Evolutionary conservation across 805 yeast species (phyloP), one percentile per base, ranked within the genome.

Genomic region (Phaffomyces thermotolerans): DNA sequence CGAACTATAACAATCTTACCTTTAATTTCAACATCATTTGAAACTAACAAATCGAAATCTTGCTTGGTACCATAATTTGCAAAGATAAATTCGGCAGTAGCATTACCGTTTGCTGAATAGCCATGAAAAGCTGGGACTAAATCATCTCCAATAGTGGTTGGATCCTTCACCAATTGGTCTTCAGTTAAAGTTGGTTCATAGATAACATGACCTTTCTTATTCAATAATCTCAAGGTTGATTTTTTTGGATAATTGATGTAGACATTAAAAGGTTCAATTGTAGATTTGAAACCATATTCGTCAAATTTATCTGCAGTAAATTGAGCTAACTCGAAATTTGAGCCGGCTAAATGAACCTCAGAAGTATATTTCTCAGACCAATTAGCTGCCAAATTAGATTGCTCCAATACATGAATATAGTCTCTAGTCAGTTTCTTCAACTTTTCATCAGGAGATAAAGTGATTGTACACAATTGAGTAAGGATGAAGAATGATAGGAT

Each of bases 81-180:
- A 59, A 75, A 84, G 5, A 84, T 71, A 47, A 72, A 76, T 48
- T 74, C 65, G 2, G 79, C 84, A 5, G 88, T 81, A 36, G 79
- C 85, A 52, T 83, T 81, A 34, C 93, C 95, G 44, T 74, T 71
- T 9, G 85, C 89, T 5, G 86, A 78, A 54, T 81, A 84, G 2
- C 87, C 89, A 57, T 81, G 81, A 66, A 84, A 85, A 0, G 88
- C 79, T 13, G 89, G 90, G 23, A 81, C 72, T 31, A 70, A 60
- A 46, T 71, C 75, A 25, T 67, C 67, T 59, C 62, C 56, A 47
- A 60, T 41, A 1, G 72, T 66, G 10, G 68, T 63, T 38, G 67
- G 64, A 49, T 78, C 83, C 49, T 76, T 79, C 39, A 65, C 62
- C 41, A 84, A 54, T 15, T 55, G 67, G 47, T 76, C 81, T 56